A percentile compares a stretch with the other conserved stretches of the same genome.
Conservation (phyloP, 1,284 basidiomycete genomes). For the Malassezia arunalokei region DNA sequence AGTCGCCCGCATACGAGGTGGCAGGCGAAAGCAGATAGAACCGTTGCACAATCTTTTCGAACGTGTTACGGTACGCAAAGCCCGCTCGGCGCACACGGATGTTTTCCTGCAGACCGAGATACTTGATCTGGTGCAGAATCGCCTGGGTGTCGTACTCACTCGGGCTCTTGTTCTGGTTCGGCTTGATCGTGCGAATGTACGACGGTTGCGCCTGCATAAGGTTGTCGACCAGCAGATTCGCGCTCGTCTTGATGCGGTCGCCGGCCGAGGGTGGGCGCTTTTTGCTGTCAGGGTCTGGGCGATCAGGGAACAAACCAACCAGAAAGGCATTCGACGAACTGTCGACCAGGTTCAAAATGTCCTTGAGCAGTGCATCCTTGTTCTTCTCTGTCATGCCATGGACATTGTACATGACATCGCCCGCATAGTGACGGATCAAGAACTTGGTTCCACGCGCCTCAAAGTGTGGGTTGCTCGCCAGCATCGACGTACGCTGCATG, state of each 20-base stretch:
- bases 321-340: conserved; percentile 53
- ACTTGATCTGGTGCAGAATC: conserved; percentile 96
- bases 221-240: conserved; percentile 86
- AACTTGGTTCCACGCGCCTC: conserved; percentile 53
- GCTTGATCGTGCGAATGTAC: conserved; percentile 98
- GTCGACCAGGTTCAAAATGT: conserved; percentile 78
- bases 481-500: conserved; percentile 67
- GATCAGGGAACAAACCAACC: conserved; percentile 79
- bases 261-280: conserved; percentile 95
- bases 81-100: conserved; percentile 92
- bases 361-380: conserved; percentile 91
- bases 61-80: conserved; percentile 93
- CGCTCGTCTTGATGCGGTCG: conserved; percentile 86
- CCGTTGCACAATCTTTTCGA: conserved; percentile 83
- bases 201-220: conserved; percentile 91
- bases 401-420: conserved; percentile 96
- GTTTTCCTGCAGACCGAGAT: conserved; percentile 95
- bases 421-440: conserved; percentile 65
- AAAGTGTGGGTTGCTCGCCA: conserved; percentile 55
- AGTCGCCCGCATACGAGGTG: conserved; percentile 96
- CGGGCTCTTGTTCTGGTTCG: conserved; percentile 87
- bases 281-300: conserved; percentile 90
- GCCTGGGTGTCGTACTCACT: conserved; percentile 88
- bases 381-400: conserved; percentile 99
- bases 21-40: conserved; percentile 91